These are phyloP conservation scores for Aspergillus eucalypticola DNA, from an alignment of 2,329 filamentous ascomycete species.

Conservation along the genomic window DNA sequence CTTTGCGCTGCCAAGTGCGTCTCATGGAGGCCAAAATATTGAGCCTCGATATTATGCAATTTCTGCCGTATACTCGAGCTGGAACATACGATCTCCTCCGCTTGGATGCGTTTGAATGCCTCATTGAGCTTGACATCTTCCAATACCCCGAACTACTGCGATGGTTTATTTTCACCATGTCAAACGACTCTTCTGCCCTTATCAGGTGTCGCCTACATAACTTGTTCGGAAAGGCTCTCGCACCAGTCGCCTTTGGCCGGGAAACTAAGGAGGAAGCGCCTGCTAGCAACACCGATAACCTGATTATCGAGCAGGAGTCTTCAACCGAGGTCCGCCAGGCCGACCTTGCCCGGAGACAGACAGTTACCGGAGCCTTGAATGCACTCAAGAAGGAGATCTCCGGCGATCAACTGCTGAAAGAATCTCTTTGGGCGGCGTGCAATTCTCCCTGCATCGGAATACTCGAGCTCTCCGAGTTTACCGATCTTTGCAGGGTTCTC, in stretches of 20 bases:
- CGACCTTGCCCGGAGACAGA: slow-evolving; percentile 56
- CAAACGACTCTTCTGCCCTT: slow-evolving; percentile 59
- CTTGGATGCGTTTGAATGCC: slow-evolving; percentile 59
- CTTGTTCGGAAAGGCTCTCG: slow-evolving; percentile 58
- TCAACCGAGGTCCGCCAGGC: slow-evolving; percentile 54
- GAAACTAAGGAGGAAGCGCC: slow-evolving; percentile 35
- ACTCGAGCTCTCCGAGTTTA: slow-evolving; percentile 57
- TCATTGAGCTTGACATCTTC: slow-evolving; percentile 58
- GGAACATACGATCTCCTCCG: slow-evolving; percentile 63
- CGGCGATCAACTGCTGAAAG: slow-evolving; percentile 51
- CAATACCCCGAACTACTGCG: slow-evolving; percentile 53
- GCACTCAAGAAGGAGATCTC: slow-evolving; percentile 58
- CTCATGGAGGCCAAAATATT: slow-evolving; percentile 57
- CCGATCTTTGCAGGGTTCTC: slow-evolving; percentile 59
- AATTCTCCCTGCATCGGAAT: slow-evolving; percentile 53
- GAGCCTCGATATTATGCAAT: slow-evolving; percentile 56
- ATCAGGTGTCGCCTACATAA: slow-evolving; percentile 55
- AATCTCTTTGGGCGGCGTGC: slow-evolving; percentile 59
- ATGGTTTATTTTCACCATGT: slow-evolving; percentile 59
- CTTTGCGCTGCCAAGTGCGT: slow-evolving; percentile 59
- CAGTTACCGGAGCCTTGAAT: slow-evolving; percentile 58
- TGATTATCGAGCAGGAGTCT: slow-evolving; percentile 61
- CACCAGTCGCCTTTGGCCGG: slow-evolving; percentile 60
- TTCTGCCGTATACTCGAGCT: slow-evolving; percentile 61
- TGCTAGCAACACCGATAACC: slow-evolving; percentile 36